Base-by-base conservation (phyloP, 208 protist species). In the Herpetomonas tarakana region DNA sequence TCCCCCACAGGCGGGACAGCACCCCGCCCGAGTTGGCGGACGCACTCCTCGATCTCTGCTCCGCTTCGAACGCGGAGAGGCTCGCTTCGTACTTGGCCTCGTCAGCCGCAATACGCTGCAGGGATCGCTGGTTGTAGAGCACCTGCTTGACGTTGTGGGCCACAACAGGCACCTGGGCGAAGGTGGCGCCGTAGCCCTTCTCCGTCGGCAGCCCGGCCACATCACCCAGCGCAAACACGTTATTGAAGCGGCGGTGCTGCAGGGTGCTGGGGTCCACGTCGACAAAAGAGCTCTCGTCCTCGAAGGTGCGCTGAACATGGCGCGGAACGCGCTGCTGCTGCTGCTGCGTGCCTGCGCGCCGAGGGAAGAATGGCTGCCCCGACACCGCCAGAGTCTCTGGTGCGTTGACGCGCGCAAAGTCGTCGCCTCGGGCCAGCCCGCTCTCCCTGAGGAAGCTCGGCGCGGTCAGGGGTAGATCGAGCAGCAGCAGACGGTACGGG, bases 171-270 rank as follows among this genome's bases (percentile, higher is more conserved):
- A 89, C 84, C 70, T 96, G 90, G 24, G 86, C 68, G 38, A 82
- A 84, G 0, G 66, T 76, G 22, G 84, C 76, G 30, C 80, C 85
- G 75, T 96, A 96, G 59, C 86, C 85, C 62, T 92, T 92, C 38
- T 79, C 47, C 3, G 80, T 90, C 18, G 86, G 83, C 26, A 96
- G 57, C 16, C 81, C 90, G 14, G 90, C 90, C 29, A 75, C 80
- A 59, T 96, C 90, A 39, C 90, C 90, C 21, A 96, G 19, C 38
- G 84, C 86, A 66, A 96, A 96, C 24, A 96, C 80, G 61, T 92
- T 83, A 4, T 52, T 16, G 61, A 84, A 80, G 35, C 61, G 62
- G 45, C 69, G 71, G 65, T 96, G 86, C 67, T 92, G 86, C 52
- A 93, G 62, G 14, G 86, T 96, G 6, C 69, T 27, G 12, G 71